phyloP scores from a whole-genome alignment of 257 asterid species.

The Nicotiana knightiana region DNA sequence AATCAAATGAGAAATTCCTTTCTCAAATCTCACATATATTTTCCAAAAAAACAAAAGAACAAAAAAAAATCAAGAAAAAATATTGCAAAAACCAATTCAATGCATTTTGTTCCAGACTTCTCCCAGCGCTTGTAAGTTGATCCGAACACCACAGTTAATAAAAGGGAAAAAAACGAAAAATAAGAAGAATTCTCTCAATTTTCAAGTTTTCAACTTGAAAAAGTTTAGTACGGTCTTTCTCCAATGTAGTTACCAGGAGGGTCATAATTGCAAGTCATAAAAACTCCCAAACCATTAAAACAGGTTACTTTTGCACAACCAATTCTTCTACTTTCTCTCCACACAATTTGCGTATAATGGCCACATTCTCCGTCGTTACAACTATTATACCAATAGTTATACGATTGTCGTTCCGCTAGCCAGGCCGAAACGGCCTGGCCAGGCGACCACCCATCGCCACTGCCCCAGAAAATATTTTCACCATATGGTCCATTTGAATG shows the following conservation, averaged over 20 bases:
- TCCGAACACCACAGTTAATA: too few relatives aligned
- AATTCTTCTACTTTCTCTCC: constrained; percentile 30
- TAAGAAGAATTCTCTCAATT: background rate
- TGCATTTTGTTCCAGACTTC: background rate
- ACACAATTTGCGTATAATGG: constrained; percentile 49
- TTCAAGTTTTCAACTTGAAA: background rate
- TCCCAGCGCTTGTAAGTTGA: too few relatives aligned
- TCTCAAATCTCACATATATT: background rate
- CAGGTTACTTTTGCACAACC: constrained; percentile 43
- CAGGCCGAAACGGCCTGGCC: constrained; percentile 41
- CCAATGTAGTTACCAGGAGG: constrained; percentile 54
- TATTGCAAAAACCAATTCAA: background rate
- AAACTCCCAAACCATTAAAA: constrained; percentile 32
- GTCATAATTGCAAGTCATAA: constrained; percentile 48
- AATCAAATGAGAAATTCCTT: background rate
- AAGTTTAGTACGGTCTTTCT: constrained; percentile 38
- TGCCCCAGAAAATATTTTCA: constrained; percentile 50
- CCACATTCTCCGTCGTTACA: constrained; percentile 41
- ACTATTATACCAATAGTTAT: constrained; percentile 32
- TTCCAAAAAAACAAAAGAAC: background rate
- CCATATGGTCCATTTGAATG: constrained; percentile 46
- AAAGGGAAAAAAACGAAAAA: too few relatives aligned
- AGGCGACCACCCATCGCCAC: constrained; percentile 38
- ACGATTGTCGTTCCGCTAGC: constrained; percentile 30
- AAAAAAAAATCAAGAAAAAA: background rate